Conservation (phyloP, 495 filamentous ascomycete species). For the Daldinia bambusicola region DNA sequence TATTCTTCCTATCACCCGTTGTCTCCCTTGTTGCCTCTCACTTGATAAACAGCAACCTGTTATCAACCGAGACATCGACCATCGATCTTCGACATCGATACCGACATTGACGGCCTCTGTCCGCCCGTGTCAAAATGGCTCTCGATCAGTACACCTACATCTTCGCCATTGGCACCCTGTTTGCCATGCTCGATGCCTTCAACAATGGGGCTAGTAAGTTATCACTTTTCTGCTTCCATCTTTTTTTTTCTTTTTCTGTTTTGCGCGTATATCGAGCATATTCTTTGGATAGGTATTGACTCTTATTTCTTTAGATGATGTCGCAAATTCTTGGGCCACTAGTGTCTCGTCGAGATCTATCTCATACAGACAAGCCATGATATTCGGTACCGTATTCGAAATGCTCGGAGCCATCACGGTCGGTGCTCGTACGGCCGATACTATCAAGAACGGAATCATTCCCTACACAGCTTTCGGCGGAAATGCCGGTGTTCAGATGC, state of each 20-base stretch:
- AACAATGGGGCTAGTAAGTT: constrained; percentile 73
- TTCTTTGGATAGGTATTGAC: constrained; percentile 59
- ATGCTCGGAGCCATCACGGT: constrained; percentile 66
- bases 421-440: constrained; percentile 68
- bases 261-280: neutral
- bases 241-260: neutral
- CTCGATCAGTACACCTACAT: constrained; percentile 67
- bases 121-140: constrained; percentile 54
- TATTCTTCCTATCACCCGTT: constrained; percentile 28
- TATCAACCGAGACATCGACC: constrained; percentile 4
- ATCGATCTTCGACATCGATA: constrained; percentile 15
- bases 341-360: constrained; percentile 75
- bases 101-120: constrained; percentile 13
- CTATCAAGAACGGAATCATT: constrained; percentile 70
- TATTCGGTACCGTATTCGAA: constrained; percentile 72
- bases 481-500: constrained; percentile 68
- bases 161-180: constrained; percentile 73
- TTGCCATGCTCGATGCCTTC: constrained; percentile 72
- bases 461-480: constrained; percentile 58
- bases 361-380: constrained; percentile 69
- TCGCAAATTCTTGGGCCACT: constrained; percentile 78
- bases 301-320: constrained; percentile 65
- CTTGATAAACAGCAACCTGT: constrained; percentile 21
- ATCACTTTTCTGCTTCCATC: neutral
- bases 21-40: constrained; percentile 4